Percentiles rank a stretch among this genome's conserved stretches.
phyloP scores from a whole-genome alignment of 768 basidiomycete genomes.

The Hypsizygus marmoreus region DNA sequence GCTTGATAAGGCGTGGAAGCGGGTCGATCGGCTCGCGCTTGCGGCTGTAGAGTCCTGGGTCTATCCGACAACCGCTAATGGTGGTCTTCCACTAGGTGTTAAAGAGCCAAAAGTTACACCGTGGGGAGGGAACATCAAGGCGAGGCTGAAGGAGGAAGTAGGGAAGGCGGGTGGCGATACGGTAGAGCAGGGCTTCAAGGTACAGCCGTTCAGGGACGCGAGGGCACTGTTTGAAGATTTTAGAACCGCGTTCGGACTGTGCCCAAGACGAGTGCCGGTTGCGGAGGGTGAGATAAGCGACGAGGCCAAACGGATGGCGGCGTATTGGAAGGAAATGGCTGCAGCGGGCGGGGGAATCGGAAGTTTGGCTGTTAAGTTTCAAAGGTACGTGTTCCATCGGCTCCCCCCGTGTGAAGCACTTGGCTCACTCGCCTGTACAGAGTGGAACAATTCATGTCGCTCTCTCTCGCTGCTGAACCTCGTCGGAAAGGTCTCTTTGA shows the following conservation, averaged over 20 bases:
- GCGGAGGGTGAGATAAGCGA: conserved; percentile 41
- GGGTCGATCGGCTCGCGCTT: conserved; percentile 62
- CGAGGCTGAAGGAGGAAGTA: conserved; percentile 47
- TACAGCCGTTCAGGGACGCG: conserved; percentile 42
- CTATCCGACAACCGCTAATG: conserved; percentile 33
- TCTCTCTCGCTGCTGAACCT: conserved; percentile 76
- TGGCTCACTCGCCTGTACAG: conserved; percentile 33
- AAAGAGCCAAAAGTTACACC: conserved; percentile 56
- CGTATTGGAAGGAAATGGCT: conserved; percentile 58
- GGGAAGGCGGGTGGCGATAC: conserved; percentile 45
- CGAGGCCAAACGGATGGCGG: conserved; percentile 51
- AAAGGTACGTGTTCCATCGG: conserved; percentile 47
- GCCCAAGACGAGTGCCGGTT: conserved; percentile 42
- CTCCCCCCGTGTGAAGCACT: background rate
- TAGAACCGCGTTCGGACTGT: conserved; percentile 50
- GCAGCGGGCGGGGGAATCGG: conserved; percentile 38
- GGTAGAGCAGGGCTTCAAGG: conserved; percentile 44
- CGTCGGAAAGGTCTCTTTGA: conserved; percentile 75
- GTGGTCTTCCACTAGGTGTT: conserved; percentile 29
- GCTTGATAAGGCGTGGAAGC: conserved; percentile 78
- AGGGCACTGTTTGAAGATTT: conserved; percentile 54
- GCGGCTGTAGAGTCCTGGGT: conserved; percentile 71
- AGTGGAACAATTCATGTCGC: conserved; percentile 75
- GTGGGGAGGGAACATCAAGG: conserved; percentile 68
- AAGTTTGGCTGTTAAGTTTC: conserved; percentile 56